A percentile compares a stretch with the other conserved stretches of the same genome.
Conservation (phyloP, 768 basidiomycete species). For the Trametes coccinea region DNA sequence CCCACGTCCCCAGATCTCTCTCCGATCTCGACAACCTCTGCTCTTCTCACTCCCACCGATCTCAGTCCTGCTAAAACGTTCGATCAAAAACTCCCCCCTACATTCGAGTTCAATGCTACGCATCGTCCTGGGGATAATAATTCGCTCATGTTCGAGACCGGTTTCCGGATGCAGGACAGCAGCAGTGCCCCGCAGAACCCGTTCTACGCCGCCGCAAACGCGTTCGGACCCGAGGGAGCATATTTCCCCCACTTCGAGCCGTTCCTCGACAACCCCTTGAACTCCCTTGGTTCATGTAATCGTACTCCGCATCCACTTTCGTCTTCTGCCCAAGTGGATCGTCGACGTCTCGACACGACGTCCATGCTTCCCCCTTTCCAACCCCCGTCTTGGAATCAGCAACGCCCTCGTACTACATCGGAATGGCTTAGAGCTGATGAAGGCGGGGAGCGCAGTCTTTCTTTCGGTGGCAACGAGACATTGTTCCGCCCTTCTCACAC, state of each 20-base stretch:
- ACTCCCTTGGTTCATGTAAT: conserved; percentile 23
- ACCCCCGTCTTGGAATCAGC: conserved; percentile 28
- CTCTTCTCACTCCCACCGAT: conserved; percentile 73
- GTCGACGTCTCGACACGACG: conserved; percentile 30
- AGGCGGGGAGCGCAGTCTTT: neutral
- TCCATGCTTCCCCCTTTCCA: conserved; percentile 15
- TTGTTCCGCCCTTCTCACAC: conserved; percentile 24
- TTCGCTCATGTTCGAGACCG: conserved; percentile 47
- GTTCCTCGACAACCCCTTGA: conserved; percentile 41
- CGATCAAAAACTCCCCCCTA: conserved; percentile 54
- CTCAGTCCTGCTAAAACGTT: conserved; percentile 65
- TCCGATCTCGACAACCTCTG: conserved; percentile 69
- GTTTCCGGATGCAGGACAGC: conserved; percentile 29
- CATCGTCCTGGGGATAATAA: conserved; percentile 34
- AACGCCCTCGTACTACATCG: conserved; percentile 23
- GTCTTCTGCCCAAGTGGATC: conserved; percentile 38
- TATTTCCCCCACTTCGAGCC: conserved; percentile 53
- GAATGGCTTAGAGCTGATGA: conserved; percentile 32
- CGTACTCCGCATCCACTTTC: neutral
- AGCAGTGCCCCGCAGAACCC: neutral
- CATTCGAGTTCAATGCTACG: conserved; percentile 46
- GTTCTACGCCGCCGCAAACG: neutral
- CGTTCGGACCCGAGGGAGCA: conserved; percentile 18
- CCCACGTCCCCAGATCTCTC: conserved; percentile 67
- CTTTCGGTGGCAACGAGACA: conserved; percentile 16